These are phyloP conservation scores for Basipetospora chlamydospora DNA, from an alignment of 2,329 filamentous ascomycete genomes.

Conservation along the genomic window DNA sequence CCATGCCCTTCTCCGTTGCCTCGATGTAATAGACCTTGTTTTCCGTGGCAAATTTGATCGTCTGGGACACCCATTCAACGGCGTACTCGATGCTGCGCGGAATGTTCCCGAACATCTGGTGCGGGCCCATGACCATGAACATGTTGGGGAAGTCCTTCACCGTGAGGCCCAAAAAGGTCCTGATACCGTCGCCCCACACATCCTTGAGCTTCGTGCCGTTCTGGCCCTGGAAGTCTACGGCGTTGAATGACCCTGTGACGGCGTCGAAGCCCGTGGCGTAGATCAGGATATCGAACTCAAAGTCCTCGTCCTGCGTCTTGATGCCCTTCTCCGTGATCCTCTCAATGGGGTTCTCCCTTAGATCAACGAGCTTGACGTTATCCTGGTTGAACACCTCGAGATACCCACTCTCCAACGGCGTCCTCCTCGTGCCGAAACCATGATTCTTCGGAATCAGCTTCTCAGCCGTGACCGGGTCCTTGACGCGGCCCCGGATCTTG, in stretches of 20 bases:
- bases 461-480: slow-evolving; percentile 40
- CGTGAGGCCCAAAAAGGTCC: slow-evolving; percentile 49
- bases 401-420: slow-evolving; percentile 49
- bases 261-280: slow-evolving; percentile 55
- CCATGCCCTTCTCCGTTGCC: slow-evolving; percentile 23
- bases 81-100: slow-evolving; percentile 33
- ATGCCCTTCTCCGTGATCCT: slow-evolving; percentile 46
- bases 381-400: slow-evolving; percentile 47
- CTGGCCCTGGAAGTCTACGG: slow-evolving; percentile 29
- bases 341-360: slow-evolving; percentile 33
- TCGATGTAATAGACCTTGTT: slow-evolving; percentile 48
- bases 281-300: slow-evolving; percentile 50
- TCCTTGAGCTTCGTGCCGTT: slow-evolving; percentile 36
- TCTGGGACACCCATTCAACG: slow-evolving; percentile 25
- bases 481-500: slow-evolving; percentile 37
- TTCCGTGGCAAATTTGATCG: slow-evolving; percentile 47
- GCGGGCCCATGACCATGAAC: slow-evolving; percentile 47
- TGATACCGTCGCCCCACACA: slow-evolving; percentile 41
- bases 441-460: slow-evolving; percentile 47
- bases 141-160: slow-evolving; percentile 55
- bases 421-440: slow-evolving; percentile 48
- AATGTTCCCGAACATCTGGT: slow-evolving; percentile 50
- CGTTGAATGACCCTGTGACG: slow-evolving; percentile 24
- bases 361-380: slow-evolving; percentile 46
- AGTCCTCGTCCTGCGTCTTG: slow-evolving; percentile 39